Base-by-base conservation (phyloP, 108 stramenopile species). In the Cylindrotheca closterium region DNA sequence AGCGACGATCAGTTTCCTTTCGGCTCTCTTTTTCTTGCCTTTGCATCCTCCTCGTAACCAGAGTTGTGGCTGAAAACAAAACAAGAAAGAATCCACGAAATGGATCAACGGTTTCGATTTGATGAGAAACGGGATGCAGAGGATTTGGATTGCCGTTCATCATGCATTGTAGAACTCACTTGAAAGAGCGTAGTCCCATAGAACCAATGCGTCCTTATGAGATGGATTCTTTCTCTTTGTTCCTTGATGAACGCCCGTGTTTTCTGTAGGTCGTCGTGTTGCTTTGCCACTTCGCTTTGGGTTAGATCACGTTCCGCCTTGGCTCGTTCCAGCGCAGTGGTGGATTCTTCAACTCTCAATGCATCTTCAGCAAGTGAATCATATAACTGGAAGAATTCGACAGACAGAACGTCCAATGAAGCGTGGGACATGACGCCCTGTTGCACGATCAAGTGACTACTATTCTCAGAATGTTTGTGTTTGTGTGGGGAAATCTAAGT, bases 1-100 rank as follows among this genome's bases (percentile, higher is more conserved):
- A 5, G 65, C 65, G 19, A 28, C 47, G 1, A 7, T 21, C 22
- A 67, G 47, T 29, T 67, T 67, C 28, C 21, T 26, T 47, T 29
- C n/a, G 1, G 65, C 65, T 26, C 65, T 54, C 1, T 57, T 47
- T 49, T 56, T 67, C 55, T 67, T 67, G 2, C 65, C 65, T 25
- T 28, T n/a, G 28, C 65, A 67, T 28, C 65, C 65, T 22, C 65
- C 65, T 21, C 65, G 65, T 22, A 55, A 31, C 65, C 65, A 67
- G 1, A 67, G 29, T 26, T 67, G 65, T 30, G 65, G 65, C 37
- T 67, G 65, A 10, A 7, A 42, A 15, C 37, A 7, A 42, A n/a
- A n/a, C n/a, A n/a, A n/a, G n/a, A n/a, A n/a, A n/a, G n/a, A n/a
- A n/a, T n/a, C n/a, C n/a, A n/a, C n/a, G n/a, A n/a, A n/a, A n/a